Evolutionary conservation across 805 yeast species (phyloP), one percentile per base, ranked within the genome.

Genomic region (Candida koratica): DNA sequence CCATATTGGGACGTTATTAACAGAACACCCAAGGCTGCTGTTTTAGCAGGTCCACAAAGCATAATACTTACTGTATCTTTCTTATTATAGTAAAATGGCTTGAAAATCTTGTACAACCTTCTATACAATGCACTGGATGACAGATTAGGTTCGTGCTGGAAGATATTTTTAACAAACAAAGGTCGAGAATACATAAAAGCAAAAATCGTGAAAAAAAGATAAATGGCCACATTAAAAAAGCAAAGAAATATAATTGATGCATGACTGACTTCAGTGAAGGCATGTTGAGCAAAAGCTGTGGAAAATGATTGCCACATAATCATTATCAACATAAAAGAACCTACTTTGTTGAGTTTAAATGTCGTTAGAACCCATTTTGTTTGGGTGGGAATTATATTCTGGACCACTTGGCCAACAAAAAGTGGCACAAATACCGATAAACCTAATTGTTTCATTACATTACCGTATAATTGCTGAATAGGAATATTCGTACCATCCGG

Each of bases 11-110:
- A 76, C 1, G 88, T 69, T n/a, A 83, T 69, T 34, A 87, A 65
- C 1, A 95, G 83, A 4, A 87, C 95, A 24, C 96, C 96, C 34
- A 87, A 65, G 0, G 96, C 96, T 0, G 95, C 96, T 1, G 96
- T 87, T 57, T 87, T 88, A 2, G 96, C 95, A 4, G 95, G 90
- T 8, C 95, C 95, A 58, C 95, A 85, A 41, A 86, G 70, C 82
- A 87, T 73, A 34, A 88, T 73, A 9, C 89, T 71, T 23, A 85
- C 84, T 0, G 95, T 76, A 51, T 88, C 95, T 34, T 65, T 57
- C 46, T 80, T 74, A 48, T 70, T 68, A 57, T 83, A 83, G 57
- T 81, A 83, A 49, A 84, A 85, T 1, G 90, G 90, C 37, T 68
- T 56, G 40, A 78, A 58, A 1, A 68, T 19, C 28, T 55, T 56